Percentiles rank a stretch among this genome's conserved stretches.
Conservation (phyloP, 805 yeast species). For the Dipodascus geniculatus region DNA sequence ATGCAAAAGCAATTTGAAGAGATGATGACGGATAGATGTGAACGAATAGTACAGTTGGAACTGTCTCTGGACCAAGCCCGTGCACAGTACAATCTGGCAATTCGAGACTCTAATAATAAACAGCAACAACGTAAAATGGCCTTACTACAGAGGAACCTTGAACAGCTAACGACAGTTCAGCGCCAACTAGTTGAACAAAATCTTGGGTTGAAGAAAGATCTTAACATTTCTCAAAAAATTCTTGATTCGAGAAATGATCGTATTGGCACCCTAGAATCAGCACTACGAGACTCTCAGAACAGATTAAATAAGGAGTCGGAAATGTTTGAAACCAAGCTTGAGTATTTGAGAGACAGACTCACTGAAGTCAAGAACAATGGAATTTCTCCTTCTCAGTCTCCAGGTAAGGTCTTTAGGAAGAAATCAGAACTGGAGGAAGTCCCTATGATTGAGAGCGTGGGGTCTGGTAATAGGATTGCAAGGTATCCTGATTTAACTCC, state of each 20-base stretch:
- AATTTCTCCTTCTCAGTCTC: slow-evolving; percentile 3
- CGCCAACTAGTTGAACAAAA: slow-evolving; percentile 55
- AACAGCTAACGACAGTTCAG: slow-evolving; percentile 45
- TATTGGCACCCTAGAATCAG: slow-evolving; percentile 39
- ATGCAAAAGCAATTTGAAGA: slow-evolving; percentile 3
- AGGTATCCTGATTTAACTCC: neutral
- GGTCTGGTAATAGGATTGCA: neutral
- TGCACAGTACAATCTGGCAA: slow-evolving; percentile 23
- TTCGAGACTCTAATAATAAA: slow-evolving; percentile 17
- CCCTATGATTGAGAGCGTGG: slow-evolving; percentile 2
- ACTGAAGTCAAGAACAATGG: slow-evolving; percentile 6
- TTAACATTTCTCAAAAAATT: slow-evolving; percentile 41
- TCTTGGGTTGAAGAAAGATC: slow-evolving; percentile 41
- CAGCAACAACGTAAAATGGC: slow-evolving; percentile 36
- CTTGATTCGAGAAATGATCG: slow-evolving; percentile 46
- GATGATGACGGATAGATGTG: slow-evolving; percentile 20
- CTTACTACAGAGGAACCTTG: slow-evolving; percentile 45
- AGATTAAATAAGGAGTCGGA: slow-evolving; percentile 37
- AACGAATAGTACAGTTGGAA: slow-evolving; percentile 32
- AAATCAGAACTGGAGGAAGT: neutral
- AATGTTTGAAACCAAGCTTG: slow-evolving; percentile 31
- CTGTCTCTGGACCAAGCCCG: slow-evolving; percentile 31
- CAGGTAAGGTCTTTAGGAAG: neutral
- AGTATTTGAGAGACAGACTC: slow-evolving; percentile 11
- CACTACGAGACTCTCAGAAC: slow-evolving; percentile 34